A percentile compares a stretch with the other conserved stretches of the same genome.
These are phyloP conservation scores for Zygosaccharomyces lentus DNA, from an alignment of 805 yeast genomes.

Conservation along the genomic window DNA sequence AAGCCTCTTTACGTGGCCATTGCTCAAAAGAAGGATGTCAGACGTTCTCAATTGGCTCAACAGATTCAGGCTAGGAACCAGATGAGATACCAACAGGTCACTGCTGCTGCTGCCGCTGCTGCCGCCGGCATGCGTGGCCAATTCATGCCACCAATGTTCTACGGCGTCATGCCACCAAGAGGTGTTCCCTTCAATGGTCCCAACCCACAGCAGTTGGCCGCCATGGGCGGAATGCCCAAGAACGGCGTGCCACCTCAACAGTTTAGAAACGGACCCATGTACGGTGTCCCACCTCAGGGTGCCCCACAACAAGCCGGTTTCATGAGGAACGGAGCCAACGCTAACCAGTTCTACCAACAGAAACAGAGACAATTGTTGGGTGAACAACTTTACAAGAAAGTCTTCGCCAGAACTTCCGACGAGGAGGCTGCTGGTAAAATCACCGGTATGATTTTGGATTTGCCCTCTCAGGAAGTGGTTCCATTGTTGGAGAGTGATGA, in stretches of 20 bases:
- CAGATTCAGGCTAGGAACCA: conserved; percentile 98
- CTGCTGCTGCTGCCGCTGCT: conserved; percentile 47
- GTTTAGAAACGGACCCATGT: conserved; percentile 71
- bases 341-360: conserved; percentile 59
- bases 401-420: conserved; percentile 80
- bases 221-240: conserved; percentile 58
- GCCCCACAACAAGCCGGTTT: conserved; percentile 57
- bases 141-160: conserved; percentile 40
- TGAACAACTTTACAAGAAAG: conserved; percentile 93
- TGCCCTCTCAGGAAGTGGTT: conserved; percentile 87
- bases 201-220: conserved; percentile 73
- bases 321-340: conserved; percentile 36
- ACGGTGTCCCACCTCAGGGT: conserved; percentile 77
- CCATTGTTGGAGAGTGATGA: conserved; percentile 86
- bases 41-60: conserved; percentile 95
- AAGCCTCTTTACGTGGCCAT: conserved; percentile 98
- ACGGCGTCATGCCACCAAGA: conserved; percentile 68
- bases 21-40: conserved; percentile 97
- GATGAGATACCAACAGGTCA: conserved; percentile 96
- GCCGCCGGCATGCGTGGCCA: conserved; percentile 40
- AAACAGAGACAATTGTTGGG: conserved; percentile 97
- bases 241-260: conserved; percentile 58
- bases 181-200: conserved; percentile 77
- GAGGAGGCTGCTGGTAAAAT: conserved; percentile 97
- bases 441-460: conserved; percentile 97